A percentile compares a stretch with the other conserved stretches of the same genome.
Conservation (phyloP, 352 stramenopile species). For the Pythium oligandrum region DNA sequence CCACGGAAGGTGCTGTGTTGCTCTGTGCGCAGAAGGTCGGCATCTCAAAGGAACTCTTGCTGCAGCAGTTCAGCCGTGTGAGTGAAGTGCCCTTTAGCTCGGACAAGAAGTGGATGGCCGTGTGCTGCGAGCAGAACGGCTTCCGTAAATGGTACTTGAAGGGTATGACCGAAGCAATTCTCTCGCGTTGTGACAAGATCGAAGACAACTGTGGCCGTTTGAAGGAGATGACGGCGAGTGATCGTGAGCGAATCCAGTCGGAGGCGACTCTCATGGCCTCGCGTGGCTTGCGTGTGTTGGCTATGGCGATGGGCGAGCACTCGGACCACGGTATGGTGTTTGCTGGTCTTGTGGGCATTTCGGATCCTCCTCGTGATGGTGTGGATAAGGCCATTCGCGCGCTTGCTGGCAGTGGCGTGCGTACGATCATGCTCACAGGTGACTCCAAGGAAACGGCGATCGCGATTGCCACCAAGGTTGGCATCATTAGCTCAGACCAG, state of each 20-base stretch:
- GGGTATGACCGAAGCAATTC: constrained; percentile 79
- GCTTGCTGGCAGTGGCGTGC: constrained; percentile 51
- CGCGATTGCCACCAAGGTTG: constrained; percentile 92
- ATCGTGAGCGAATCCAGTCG: constrained; percentile 60
- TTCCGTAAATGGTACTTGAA: constrained; percentile 71
- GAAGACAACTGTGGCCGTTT: constrained; percentile 67
- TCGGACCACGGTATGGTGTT: constrained; percentile 88
- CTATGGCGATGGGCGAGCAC: constrained; percentile 83
- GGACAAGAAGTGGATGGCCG: constrained; percentile 96
- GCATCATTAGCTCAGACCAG: constrained; percentile 82
- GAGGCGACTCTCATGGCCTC: constrained; percentile 64
- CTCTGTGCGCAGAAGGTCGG: constrained; percentile 65
- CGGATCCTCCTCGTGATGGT: constrained; percentile 66
- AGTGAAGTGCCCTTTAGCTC: constrained; percentile 94
- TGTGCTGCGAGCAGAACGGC: constrained; percentile 66
- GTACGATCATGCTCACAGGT: constrained; percentile 92
- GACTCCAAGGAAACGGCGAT: constrained; percentile 95
- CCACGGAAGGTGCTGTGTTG: constrained; percentile 71
- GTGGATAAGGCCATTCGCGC: constrained; percentile 62
- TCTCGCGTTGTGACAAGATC: constrained; percentile 67
- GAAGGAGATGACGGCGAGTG: constrained; percentile 54
- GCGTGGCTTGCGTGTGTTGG: constrained; percentile 84
- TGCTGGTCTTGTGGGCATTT: constrained; percentile 91
- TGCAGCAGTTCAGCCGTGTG: constrained; percentile 61
- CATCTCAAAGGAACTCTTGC: constrained; percentile 26